These are phyloP conservation scores for Irpex rosettiformis DNA, from an alignment of 1,284 basidiomycete species.

Conservation along the genomic window DNA sequence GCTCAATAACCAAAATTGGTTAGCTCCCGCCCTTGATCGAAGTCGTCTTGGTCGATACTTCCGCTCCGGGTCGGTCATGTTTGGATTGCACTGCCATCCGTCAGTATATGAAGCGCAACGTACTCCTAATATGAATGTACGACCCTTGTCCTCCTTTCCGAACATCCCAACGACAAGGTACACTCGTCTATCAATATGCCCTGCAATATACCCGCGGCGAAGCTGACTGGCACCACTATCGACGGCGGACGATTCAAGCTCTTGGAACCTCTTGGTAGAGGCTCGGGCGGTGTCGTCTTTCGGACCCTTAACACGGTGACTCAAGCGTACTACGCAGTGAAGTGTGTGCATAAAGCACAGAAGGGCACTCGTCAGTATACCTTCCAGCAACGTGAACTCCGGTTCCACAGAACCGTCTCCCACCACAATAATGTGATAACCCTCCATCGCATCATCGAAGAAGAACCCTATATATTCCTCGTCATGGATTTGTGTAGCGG, in stretches of 20 bases:
- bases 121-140: neutral
- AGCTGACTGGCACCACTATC: constrained; percentile 59
- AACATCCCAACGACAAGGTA: neutral
- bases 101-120: neutral
- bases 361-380: constrained; percentile 33
- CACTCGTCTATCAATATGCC: constrained; percentile 1
- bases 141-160: neutral
- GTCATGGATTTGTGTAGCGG: constrained; percentile 60
- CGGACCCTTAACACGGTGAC: constrained; percentile 50
- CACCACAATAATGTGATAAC: constrained; percentile 49
- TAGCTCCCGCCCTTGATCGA: neutral
- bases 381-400: constrained; percentile 45
- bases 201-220: constrained; percentile 17
- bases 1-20: neutral
- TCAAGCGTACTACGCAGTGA: constrained; percentile 26
- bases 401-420: constrained; percentile 49
- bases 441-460: constrained; percentile 60
- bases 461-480: constrained; percentile 48
- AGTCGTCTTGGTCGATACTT: neutral
- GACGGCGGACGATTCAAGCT: constrained; percentile 77
- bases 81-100: neutral
- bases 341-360: constrained; percentile 26
- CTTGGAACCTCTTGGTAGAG: constrained; percentile 80
- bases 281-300: constrained; percentile 93
- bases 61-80: neutral